These are phyloP conservation scores for Favolaschia claudopus DNA, from an alignment of 768 basidiomycete species.

Conservation along the genomic window DNA sequence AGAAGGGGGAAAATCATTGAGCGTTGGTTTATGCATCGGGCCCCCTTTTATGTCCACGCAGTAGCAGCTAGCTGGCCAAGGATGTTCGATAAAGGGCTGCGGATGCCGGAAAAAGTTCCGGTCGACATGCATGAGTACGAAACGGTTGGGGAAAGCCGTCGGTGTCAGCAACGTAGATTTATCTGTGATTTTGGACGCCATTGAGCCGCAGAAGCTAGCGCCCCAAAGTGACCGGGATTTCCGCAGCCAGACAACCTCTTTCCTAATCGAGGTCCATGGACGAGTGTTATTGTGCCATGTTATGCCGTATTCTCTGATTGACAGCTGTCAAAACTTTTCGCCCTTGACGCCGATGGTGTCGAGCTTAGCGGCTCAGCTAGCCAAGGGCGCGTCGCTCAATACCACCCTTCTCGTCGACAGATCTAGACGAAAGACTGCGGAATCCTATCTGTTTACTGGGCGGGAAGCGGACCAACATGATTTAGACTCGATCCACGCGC, in stretches of 20 bases:
- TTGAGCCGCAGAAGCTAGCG: neutral
- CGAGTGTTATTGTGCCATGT: neutral
- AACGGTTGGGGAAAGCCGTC: too few relatives aligned
- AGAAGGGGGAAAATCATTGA: too few relatives aligned
- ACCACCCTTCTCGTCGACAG: slow-evolving; percentile 71
- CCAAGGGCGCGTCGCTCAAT: slow-evolving; percentile 82
- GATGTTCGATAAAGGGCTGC: too few relatives aligned
- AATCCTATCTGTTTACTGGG: slow-evolving; percentile 90
- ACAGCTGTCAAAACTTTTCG: slow-evolving; percentile 3
- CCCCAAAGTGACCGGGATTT: too few relatives aligned
- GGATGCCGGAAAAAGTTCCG: too few relatives aligned
- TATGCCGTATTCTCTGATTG: too few relatives aligned
- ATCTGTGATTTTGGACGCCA: neutral
- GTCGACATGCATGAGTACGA: too few relatives aligned
- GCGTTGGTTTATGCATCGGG: too few relatives aligned
- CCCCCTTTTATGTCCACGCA: too few relatives aligned
- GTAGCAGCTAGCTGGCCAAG: too few relatives aligned
- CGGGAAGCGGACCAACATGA: slow-evolving; percentile 87
- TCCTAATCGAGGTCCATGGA: neutral
- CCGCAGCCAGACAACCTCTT: too few relatives aligned
- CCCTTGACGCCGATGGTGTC: slow-evolving; percentile 67
- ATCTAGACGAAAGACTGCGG: slow-evolving; percentile 65
- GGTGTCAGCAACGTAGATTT: too few relatives aligned
- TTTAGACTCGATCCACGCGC: slow-evolving; percentile 83
- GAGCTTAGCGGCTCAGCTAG: slow-evolving; percentile 83